A percentile compares a stretch with the other conserved stretches of the same genome.
Conservation (phyloP, 1,139 yeast species). For the Debaryomyces sp. region DNA sequence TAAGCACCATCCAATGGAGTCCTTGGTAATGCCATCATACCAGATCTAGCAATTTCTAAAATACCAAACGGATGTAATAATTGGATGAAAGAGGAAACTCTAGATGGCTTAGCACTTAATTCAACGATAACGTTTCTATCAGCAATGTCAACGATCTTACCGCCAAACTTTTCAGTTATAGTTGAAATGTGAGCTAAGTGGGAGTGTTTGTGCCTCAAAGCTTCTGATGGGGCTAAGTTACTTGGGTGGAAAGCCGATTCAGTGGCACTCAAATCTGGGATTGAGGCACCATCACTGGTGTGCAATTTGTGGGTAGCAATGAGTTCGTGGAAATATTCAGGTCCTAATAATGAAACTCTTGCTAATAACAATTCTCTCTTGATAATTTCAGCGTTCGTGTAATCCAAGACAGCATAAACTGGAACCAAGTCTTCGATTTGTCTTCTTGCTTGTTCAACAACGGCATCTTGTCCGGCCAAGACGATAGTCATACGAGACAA, state of each 20-base stretch:
- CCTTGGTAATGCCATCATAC: constrained; percentile 98
- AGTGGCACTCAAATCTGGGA: constrained; percentile 52
- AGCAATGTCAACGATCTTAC: constrained; percentile 86
- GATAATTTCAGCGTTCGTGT: constrained; percentile 86
- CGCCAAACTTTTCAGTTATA: constrained; percentile 86
- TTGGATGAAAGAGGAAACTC: constrained; percentile 83
- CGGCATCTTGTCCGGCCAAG: constrained; percentile 91
- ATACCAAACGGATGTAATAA: constrained; percentile 95
- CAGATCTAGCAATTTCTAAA: constrained; percentile 93
- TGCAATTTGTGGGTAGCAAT: constrained; percentile 79
- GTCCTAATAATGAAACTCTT: constrained; percentile 89
- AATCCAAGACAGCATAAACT: constrained; percentile 95
- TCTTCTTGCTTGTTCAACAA: constrained; percentile 97
- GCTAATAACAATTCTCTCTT: constrained; percentile 89
- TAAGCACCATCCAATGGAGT: constrained; percentile 70
- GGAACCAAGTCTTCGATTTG: constrained; percentile 98
- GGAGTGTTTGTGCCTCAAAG: constrained; percentile 88
- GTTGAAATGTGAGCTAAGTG: constrained; percentile 85
- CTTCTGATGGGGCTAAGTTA: constrained; percentile 88
- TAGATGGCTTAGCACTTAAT: constrained; percentile 89
- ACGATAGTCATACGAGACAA: constrained; percentile 96
- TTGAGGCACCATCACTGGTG: constrained; percentile 40
- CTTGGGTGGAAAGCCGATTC: constrained; percentile 79
- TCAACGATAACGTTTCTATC: constrained; percentile 95
- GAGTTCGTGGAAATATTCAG: constrained; percentile 95